Base-by-base conservation (phyloP, 371 early-diverging fungal genomes). In the Cladochytrium tenue region DNA sequence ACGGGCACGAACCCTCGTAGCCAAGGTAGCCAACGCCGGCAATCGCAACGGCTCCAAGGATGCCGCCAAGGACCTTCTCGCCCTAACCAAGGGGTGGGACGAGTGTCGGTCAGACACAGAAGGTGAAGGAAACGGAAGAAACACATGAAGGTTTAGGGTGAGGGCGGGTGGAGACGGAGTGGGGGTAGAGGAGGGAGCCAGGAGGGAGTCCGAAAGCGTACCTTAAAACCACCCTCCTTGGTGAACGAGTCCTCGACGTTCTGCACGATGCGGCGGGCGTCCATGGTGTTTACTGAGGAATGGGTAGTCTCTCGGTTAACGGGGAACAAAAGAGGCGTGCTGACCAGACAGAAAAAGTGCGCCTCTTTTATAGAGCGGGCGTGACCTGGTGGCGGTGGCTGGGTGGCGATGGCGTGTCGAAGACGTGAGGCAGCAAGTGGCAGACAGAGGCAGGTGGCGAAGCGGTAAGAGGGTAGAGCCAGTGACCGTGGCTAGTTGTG, bases 11-110 rank as follows among this genome's bases (percentile, higher is more conserved):
- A 43, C 43, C 43, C 27, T 51, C 15, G 62, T 61, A 61, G 50
- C 27, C 62, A 32, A 61, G 62, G 51, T 50, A 50, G 31, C 62
- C 62, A 25, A 30, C 62, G 20, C 62, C 62, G 17, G 62, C 62
- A 51, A 61, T 32, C 30, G 62, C 62, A 20, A 61, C 62, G 31
- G 62, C 62, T 15, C 51, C 62, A 43, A 43, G 13, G 20, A 43
- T 43, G 43, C 43, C 43, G 43, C 43, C 43, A 20, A 43, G 43
- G 43, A 43, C 20, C 20, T 43, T 43, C 43, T 43, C 43, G 43
- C 43, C 43, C 43, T 43, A 20, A 43, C 20, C 13, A 13, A 20
- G 43, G 7, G 43, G 43, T 43, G 13, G 43, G 43, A 43, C 13
- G 43, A 20, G 43, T 20, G 43, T 13, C 20, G 43, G 43, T 20